Conservation (phyloP, 495 filamentous ascomycete genomes). For the Penicillium argentinense region DNA sequence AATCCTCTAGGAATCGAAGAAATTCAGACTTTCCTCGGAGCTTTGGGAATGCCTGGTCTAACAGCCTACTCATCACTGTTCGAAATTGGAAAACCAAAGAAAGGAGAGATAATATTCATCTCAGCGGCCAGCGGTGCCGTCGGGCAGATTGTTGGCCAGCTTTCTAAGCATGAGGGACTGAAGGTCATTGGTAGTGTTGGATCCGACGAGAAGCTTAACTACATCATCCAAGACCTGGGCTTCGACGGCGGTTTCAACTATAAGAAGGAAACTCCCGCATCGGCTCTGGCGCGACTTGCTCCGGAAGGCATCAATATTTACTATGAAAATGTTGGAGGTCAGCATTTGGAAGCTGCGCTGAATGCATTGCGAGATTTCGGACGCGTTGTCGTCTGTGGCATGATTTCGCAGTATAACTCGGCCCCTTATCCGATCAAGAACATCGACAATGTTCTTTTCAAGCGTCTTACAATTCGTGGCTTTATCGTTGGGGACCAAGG, state of each 20-base stretch:
- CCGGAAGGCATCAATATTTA: slow-evolving; percentile 91
- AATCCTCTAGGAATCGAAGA: slow-evolving; percentile 47
- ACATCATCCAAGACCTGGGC: slow-evolving; percentile 60
- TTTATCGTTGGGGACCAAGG: slow-evolving; percentile 73
- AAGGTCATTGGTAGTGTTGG: slow-evolving; percentile 77
- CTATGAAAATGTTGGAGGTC: slow-evolving; percentile 95
- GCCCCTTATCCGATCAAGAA: slow-evolving; percentile 68
- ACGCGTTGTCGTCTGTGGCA: slow-evolving; percentile 66
- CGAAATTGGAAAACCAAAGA: slow-evolving; percentile 80
- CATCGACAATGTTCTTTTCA: slow-evolving; percentile 50
- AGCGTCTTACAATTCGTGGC: slow-evolving; percentile 65
- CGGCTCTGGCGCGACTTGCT: slow-evolving; percentile 71
- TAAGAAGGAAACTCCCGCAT: slow-evolving; percentile 66
- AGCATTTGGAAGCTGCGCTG: slow-evolving; percentile 78
- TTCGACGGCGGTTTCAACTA: slow-evolving; percentile 77
- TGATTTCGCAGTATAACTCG: slow-evolving; percentile 81
- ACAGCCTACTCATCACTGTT: slow-evolving; percentile 80
- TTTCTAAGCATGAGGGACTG: slow-evolving; percentile 85
- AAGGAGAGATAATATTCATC: slow-evolving; percentile 87
- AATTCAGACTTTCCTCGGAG: slow-evolving; percentile 58
- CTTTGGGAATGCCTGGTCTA: slow-evolving; percentile 84
- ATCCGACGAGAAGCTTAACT: slow-evolving; percentile 66
- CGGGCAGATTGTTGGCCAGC: slow-evolving; percentile 78
- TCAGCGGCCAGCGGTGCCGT: slow-evolving; percentile 81
- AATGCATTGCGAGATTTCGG: slow-evolving; percentile 67